A percentile compares a stretch with the other conserved stretches of the same genome.
phyloP scores from a whole-genome alignment of 1,284 basidiomycete genomes.

The Hortiboletus rubellus region DNA sequence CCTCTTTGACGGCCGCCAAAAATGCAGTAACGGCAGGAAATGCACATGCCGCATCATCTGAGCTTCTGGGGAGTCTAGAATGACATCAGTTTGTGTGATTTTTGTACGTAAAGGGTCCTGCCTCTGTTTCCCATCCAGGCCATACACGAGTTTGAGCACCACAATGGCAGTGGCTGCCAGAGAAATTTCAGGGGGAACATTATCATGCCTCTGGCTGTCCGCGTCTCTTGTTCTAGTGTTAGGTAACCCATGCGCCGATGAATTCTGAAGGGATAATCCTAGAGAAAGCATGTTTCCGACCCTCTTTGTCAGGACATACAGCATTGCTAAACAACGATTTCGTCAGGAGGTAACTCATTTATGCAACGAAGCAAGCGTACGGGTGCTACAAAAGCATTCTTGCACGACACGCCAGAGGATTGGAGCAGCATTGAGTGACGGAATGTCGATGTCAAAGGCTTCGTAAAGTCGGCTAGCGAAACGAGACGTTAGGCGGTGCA shows the following conservation, averaged over 20 bases:
- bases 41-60: constrained; percentile 61
- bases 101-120: constrained; percentile 25
- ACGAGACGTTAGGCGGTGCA: constrained; percentile 65
- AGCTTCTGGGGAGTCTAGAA: constrained; percentile 48
- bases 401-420: constrained; percentile 77
- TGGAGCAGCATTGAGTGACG: constrained; percentile 77
- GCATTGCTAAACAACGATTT: constrained; percentile 45
- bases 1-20: constrained; percentile 45
- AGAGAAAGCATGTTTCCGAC: constrained; percentile 58
- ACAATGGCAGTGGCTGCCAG: constrained; percentile 67
- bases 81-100: constrained; percentile 10
- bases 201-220: constrained; percentile 54
- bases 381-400: constrained; percentile 68
- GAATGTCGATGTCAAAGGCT: constrained; percentile 63
- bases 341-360: constrained; percentile 5
- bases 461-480: constrained; percentile 58
- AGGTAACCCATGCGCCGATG: constrained; percentile 47
- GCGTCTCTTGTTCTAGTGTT: constrained; percentile 42
- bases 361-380: constrained; percentile 49
- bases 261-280: constrained; percentile 59
- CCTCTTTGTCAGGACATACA: constrained; percentile 64
- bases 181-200: constrained; percentile 74
- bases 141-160: constrained; percentile 81
- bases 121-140: constrained; percentile 72
- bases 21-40: constrained; percentile 58